These are phyloP conservation scores for Lactuca saligna DNA, from an alignment of 129 eudicot genomes.

Conservation along the genomic window DNA sequence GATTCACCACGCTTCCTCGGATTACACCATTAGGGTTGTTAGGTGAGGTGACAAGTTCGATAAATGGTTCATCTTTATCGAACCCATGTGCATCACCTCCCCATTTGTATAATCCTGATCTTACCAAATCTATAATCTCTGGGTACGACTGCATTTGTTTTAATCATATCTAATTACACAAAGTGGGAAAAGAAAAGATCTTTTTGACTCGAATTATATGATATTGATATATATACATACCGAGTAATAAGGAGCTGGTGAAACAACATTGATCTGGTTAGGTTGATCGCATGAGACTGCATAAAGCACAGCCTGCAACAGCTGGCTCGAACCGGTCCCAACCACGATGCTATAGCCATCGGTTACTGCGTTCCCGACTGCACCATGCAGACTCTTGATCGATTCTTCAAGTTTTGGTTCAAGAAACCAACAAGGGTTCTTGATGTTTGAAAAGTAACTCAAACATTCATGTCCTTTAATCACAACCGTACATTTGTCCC, in stretches of 20 bases:
- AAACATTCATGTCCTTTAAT: conserved; percentile 54
- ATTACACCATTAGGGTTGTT: conserved; percentile 72
- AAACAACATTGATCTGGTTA: conserved; percentile 48
- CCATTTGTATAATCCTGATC: conserved; percentile 72
- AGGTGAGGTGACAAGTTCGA: conserved; percentile 83
- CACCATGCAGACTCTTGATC: conserved; percentile 55
- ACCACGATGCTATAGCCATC: conserved; percentile 58
- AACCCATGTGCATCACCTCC: conserved; percentile 69
- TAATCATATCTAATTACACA: not conserved
- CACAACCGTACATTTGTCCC: conserved; percentile 47
- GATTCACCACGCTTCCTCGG: conserved; percentile 59
- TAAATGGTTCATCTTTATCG: conserved; percentile 63
- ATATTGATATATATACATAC: conserved; percentile 29
- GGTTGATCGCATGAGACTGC: conserved; percentile 51
- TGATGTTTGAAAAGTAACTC: conserved; percentile 62
- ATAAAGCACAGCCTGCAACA: conserved; percentile 55
- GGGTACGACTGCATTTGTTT: conserved; percentile 48
- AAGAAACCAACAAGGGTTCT: conserved; percentile 70
- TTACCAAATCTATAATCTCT: conserved; percentile 44
- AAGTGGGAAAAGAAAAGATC: not conserved
- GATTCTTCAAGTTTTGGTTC: conserved; percentile 71
- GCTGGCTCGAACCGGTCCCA: conserved; percentile 92
- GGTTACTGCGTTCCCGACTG: conserved; percentile 64
- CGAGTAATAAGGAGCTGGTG: conserved; percentile 81
- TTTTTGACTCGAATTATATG: not conserved